Base-by-base conservation (phyloP, 495 filamentous ascomycete species). In the Elaphomyces granulatus region DNA sequence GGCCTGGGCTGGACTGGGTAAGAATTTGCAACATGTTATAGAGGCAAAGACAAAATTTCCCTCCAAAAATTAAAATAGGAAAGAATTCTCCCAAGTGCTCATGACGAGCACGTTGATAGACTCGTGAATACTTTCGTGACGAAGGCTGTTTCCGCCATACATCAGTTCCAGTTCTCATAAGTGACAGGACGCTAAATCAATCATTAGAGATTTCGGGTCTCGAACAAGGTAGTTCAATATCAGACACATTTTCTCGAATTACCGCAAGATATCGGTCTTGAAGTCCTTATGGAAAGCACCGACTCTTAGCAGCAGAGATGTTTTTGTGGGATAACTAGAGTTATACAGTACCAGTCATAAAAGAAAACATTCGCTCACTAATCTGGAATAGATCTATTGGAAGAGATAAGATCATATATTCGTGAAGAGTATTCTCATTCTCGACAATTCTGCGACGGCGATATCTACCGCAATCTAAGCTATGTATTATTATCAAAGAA, bases 391-490 rank as follows among this genome's bases (percentile, higher is more conserved):
- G n/a, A n/a, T n/a, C n/a, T n/a, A n/a, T n/a, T n/a, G n/a, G n/a
- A n/a, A n/a, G n/a, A n/a, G n/a, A n/a, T n/a, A n/a, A n/a, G n/a
- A n/a, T n/a, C n/a, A n/a, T n/a, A n/a, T n/a, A 15, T 45, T n/a
- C 17, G 18, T 40, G 39, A 46, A 37, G 32, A 46, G 32, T 36
- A 46, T 37, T 34, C 23, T 21, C 36, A 43, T 37, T 34, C 19
- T 15, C 4, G 40, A 26, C 34, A 17, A 34, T 46, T 43, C 21
- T 46, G 39, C 20, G 44, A 46, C 31, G 23, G 44, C 4, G 44
- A 46, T 12, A 46, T 46, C 10, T 46, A 46, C 26, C 44, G 23
- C 10, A 20, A 41, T 20, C 20, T 46, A 21, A 20, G 21, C 8
- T n/a, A n/a, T n/a, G n/a, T n/a, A n/a, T n/a, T 17, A 43, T 4